phyloP scores from a whole-genome alignment of 2,329 filamentous ascomycete genomes.

The Diaporthe sp. region DNA sequence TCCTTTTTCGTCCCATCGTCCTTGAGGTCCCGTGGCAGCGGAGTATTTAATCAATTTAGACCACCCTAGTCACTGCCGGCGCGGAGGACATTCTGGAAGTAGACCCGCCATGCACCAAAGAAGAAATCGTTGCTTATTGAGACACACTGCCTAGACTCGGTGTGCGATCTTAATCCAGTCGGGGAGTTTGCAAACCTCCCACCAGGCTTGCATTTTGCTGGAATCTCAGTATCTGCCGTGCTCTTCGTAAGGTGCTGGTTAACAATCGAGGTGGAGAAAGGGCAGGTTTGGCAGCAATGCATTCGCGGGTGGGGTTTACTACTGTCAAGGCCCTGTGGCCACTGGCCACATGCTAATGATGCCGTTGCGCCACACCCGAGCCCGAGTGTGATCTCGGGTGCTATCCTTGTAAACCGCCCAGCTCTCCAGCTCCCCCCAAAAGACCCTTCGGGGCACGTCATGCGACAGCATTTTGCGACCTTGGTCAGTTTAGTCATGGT shows the following conservation, averaged over 20 bases:
- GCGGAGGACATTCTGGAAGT: conserved; percentile 2
- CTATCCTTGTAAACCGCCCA: neutral
- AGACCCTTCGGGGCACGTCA: conserved; percentile 2
- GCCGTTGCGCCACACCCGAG: neutral
- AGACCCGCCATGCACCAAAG: neutral
- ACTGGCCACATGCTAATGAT: conserved; percentile 7
- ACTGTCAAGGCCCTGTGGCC: neutral
- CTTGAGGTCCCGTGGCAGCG: neutral
- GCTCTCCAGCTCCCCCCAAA: neutral
- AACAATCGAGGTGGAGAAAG: neutral
- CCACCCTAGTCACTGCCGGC: conserved; percentile 18
- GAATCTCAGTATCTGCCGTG: neutral
- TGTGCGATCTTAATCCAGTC: neutral
- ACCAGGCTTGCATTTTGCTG: neutral
- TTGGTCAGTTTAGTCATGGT: conserved; percentile 10
- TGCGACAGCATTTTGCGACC: conserved; percentile 3
- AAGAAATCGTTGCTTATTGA: conserved; percentile 25
- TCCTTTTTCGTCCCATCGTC: conserved; percentile 1
- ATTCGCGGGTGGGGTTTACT: neutral
- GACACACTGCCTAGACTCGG: neutral
- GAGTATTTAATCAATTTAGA: conserved; percentile 25
- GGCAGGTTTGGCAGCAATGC: neutral
- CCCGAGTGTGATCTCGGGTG: neutral
- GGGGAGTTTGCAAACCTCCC: neutral
- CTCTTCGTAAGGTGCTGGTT: neutral